Evolutionary conservation across 2,329 filamentous ascomycete genomes (phyloP).

Genomic region (Fusarium redolens): DNA sequence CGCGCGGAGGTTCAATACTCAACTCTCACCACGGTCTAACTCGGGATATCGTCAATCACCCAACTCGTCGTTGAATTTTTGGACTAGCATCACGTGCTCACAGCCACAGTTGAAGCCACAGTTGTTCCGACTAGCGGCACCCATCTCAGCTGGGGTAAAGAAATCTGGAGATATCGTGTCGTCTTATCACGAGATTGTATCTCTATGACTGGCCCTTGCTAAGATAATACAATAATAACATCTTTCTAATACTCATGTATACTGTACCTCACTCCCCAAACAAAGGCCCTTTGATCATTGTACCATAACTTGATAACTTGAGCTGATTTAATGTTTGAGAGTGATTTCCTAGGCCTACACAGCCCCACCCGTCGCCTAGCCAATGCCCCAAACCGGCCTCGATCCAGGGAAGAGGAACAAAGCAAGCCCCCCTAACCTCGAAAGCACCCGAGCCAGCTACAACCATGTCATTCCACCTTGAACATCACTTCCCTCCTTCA

Average conservation of each 20-base stretch:
- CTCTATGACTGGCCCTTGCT: fast-evolving
- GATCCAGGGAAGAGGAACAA: slow-evolving; percentile 35
- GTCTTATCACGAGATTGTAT: neutral
- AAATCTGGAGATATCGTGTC: neutral
- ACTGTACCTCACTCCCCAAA: too few relatives aligned
- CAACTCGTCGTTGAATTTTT: slow-evolving; percentile 42
- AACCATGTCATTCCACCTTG: slow-evolving; percentile 45
- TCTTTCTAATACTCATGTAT: neutral
- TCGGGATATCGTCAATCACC: slow-evolving; percentile 29
- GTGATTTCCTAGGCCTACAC: slow-evolving; percentile 7
- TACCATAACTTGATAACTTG: neutral
- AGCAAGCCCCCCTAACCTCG: slow-evolving; percentile 39
- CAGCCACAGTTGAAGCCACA: slow-evolving; percentile 35
- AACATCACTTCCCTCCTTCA: slow-evolving; percentile 43
- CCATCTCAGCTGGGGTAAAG: neutral
- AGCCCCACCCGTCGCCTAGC: slow-evolving; percentile 47
- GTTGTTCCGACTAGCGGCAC: neutral
- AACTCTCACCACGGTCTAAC: slow-evolving; percentile 34
- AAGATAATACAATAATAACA: neutral
- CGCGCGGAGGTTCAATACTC: slow-evolving; percentile 39
- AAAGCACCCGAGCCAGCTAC: slow-evolving; percentile 22
- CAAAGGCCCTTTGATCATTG: neutral
- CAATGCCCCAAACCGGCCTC: slow-evolving; percentile 44
- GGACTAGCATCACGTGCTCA: slow-evolving; percentile 41
- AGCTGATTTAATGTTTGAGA: neutral